Evolutionary conservation across 2,329 filamentous ascomycete species (phyloP).

Genomic region (Rhinocladiella mackenziei): DNA sequence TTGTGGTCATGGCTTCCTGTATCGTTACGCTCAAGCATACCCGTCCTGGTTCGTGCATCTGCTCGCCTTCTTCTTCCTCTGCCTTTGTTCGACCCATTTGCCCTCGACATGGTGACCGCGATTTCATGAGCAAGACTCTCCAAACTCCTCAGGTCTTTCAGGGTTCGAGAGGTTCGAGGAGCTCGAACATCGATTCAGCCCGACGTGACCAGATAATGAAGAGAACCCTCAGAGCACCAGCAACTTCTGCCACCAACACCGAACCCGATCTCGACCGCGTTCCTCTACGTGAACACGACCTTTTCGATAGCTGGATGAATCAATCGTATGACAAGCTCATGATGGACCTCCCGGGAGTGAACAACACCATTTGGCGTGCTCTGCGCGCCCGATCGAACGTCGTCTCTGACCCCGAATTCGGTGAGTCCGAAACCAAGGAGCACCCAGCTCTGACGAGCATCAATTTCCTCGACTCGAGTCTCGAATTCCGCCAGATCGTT

Average conservation of each 20-base stretch:
- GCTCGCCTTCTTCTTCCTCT: background rate
- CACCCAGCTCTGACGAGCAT: background rate
- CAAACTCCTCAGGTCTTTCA: no score
- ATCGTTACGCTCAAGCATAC: conserved; percentile 6
- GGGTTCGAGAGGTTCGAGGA: no score
- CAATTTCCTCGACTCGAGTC: conserved; percentile 11
- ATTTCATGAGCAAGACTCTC: conserved; percentile 4
- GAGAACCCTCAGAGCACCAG: background rate
- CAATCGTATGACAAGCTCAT: no score
- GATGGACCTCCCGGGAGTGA: no score
- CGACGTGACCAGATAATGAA: no score
- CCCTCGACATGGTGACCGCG: conserved; percentile 8
- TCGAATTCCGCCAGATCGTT: conserved; percentile 8
- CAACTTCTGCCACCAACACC: background rate
- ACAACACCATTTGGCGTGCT: no score
- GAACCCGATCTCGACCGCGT: background rate
- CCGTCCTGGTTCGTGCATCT: conserved; percentile 8
- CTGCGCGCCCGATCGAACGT: no score
- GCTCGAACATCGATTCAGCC: no score
- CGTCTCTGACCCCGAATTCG: no score
- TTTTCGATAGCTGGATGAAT: no score
- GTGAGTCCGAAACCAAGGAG: no score
- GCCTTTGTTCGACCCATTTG: conserved; percentile 5
- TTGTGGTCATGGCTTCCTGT: conserved; percentile 4
- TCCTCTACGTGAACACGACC: no score